Base-by-base conservation (phyloP, 371 early-diverging fungal genomes). In the Smittium culicis region DNA sequence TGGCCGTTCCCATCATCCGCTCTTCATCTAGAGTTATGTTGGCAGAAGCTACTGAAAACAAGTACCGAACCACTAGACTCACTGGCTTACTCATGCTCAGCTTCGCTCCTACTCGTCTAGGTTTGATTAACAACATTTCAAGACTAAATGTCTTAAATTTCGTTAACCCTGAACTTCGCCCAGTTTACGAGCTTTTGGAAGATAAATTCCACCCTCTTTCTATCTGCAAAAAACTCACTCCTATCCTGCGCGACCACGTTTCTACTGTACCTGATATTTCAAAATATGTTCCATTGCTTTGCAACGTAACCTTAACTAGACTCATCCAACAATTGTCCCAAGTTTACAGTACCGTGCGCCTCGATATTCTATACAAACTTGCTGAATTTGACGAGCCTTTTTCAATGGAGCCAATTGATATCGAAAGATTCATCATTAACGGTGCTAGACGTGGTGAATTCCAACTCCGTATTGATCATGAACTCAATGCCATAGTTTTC, bases 341-440 rank as follows among this genome's bases (percentile, higher is more conserved):
- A 83, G 94, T 96, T 59, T 96, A 96, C 82, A 92, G 93, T 68
- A 89, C 92, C 66, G 89, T 96, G 78, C 89, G 92, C 81, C 84
- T 97, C 35, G 94, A 93, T 71, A 86, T 88, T 78, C 85, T 98
- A 35, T 83, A 92, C 65, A 80, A 88, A 65, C 82, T 96, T 34
- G 91, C 93, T 30, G 82, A 89, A 31, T 92, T 96, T 85, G 85
- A 89, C 25, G 83, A 81, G 35, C 89, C 93, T 28, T 89, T 85
- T 84, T 85, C 84, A 80, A 87, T 89, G 73, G 88, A 87, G 68
- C 85, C 90, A 14, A 86, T 90, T 57, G 83, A 84, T 20, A 91
- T 98, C 71, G 98, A 98, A 80, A 89, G 91, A 77, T 93, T 96
- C 79, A 88, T 97, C 71, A 93, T 97, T 92, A 87, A 91, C 75